Base-by-base conservation (phyloP, 2,329 filamentous ascomycete genomes). In the Xylaria sp. region DNA sequence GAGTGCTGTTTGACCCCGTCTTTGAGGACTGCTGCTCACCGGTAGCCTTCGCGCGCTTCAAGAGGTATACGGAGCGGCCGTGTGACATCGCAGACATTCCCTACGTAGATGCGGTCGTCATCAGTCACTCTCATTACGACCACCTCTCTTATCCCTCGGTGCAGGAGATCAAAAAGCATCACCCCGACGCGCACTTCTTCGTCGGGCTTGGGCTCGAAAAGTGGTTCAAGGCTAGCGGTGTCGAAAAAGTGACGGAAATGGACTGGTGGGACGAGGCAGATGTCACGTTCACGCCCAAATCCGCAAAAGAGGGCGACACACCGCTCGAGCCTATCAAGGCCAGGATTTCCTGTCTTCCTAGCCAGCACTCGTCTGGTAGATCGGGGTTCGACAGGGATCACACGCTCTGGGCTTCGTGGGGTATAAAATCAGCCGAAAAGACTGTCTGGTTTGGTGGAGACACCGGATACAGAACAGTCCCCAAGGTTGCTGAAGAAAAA, bases 191-290 rank as follows among this genome's bases (percentile, higher is more conserved):
- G 48, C 93, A 97, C 71, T 98, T 96, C 82, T 96, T 97, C 71
- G 94, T 94, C 24, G 93, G 93, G 0, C 81, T 97, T 3, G 93
- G 93, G 1, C 88, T 97, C 65, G 92, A 92, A 79, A 83, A 86
- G 56, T 98, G 94, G 94, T 97, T 98, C 79, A 83, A 84, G 55
- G 82, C 84, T 3, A 85, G 84, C 30, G 93, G 93, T 0, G 88
- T 97, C 62, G 71, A 86, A 1, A 92, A 93, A 67, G 90, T 95
- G 51, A 97, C 93, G 0, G 94, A 98, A 81, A 80, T 98, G 75
- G 95, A 98, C 81, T 98, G 95, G 95, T 98, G 95, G 95, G 90
- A 97, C 73, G 90, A 93, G 71, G 86, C 89, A 5, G 90, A 95
- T 56, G 79, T 97, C n/a, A 88, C 83, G 0, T 81, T 97, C 30